Conservation (phyloP, 768 basidiomycete genomes). For the Pisolithus sp. region DNA sequence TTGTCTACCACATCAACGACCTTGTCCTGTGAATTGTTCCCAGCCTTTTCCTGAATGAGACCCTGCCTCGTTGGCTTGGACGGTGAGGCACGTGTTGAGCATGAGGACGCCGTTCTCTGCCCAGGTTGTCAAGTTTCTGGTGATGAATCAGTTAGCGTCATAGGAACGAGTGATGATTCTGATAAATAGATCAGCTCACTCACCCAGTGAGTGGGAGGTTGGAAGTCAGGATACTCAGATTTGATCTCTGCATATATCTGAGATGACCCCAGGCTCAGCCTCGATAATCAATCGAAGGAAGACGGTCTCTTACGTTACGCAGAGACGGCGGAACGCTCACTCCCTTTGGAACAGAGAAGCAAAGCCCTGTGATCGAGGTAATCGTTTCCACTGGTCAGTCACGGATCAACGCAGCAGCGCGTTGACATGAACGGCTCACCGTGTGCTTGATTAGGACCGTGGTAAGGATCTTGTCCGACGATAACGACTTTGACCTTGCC, state of each 20-base stretch:
- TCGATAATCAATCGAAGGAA: conserved; percentile 6
- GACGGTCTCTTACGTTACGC: conserved; percentile 52
- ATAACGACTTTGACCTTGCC: conserved; percentile 85
- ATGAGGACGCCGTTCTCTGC: conserved; percentile 83
- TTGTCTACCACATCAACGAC: conserved; percentile 73
- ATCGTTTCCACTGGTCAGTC: conserved; percentile 7
- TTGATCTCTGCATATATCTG: conserved; percentile 88
- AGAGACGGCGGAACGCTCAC: conserved; percentile 75
- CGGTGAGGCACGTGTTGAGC: conserved; percentile 90
- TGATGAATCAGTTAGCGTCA: conserved; percentile 1
- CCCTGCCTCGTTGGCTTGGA: conserved; percentile 64
- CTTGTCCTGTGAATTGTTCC: conserved; percentile 84
- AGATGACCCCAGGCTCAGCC: conserved; percentile 9
- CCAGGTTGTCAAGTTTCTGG: conserved; percentile 75
- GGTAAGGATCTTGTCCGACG: conserved; percentile 87
- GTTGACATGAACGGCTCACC: conserved; percentile 39
- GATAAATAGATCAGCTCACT: conserved; percentile 44
- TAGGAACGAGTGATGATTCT: conserved; percentile 6
- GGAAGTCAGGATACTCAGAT: conserved; percentile 74
- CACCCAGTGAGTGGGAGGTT: conserved; percentile 63
- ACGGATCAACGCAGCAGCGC: neutral
- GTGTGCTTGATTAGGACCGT: conserved; percentile 75
- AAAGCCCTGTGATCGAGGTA: conserved; percentile 47
- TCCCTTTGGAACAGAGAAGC: conserved; percentile 86
- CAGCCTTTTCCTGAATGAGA: conserved; percentile 86